Evolutionary conservation across 768 basidiomycete genomes (phyloP).

Genomic region (Boletus coccyginus): DNA sequence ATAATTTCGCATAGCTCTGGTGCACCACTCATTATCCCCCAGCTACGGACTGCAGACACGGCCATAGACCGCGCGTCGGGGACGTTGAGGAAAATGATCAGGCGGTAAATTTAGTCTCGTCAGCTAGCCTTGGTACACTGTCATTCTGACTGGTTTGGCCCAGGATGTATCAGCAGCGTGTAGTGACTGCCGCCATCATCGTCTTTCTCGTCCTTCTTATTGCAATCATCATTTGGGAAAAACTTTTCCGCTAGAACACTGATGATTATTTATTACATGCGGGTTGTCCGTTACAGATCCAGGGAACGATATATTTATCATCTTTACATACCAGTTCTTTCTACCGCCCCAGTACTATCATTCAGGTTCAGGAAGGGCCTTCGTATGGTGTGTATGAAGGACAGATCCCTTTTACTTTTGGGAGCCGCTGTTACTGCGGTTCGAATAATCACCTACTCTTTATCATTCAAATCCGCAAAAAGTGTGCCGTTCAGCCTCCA

Average conservation of each 20-base stretch:
- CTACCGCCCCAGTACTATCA: background rate
- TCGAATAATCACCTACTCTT: conserved; percentile 14
- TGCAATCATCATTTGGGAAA: conserved; percentile 75
- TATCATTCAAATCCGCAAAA: conserved; percentile 30
- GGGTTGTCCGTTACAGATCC: conserved; percentile 12
- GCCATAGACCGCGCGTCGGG: conserved; percentile 89
- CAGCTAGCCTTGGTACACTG: conserved; percentile 5
- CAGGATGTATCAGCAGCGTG: conserved; percentile 97
- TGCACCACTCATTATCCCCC: background rate
- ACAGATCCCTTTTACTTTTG: conserved; percentile 26
- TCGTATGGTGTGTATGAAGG: conserved; percentile 35
- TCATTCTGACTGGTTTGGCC: conserved; percentile 18
- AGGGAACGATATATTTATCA: conserved; percentile 29
- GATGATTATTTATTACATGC: conserved; percentile 16
- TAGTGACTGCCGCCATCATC: conserved; percentile 85
- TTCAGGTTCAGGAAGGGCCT: background rate
- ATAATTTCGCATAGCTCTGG: background rate
- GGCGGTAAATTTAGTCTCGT: conserved; percentile 58
- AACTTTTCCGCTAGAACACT: conserved; percentile 47
- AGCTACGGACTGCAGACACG: conserved; percentile 85
- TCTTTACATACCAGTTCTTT: conserved; percentile 15
- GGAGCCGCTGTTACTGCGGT: background rate
- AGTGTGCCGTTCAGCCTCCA: conserved; percentile 24
- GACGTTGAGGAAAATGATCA: conserved; percentile 93
- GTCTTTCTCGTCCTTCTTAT: conserved; percentile 82